Evolutionary conservation across 148 eudicot genomes (phyloP), one percentile per base, ranked within the genome.

Genomic region (Nepenthes gracilis): DNA sequence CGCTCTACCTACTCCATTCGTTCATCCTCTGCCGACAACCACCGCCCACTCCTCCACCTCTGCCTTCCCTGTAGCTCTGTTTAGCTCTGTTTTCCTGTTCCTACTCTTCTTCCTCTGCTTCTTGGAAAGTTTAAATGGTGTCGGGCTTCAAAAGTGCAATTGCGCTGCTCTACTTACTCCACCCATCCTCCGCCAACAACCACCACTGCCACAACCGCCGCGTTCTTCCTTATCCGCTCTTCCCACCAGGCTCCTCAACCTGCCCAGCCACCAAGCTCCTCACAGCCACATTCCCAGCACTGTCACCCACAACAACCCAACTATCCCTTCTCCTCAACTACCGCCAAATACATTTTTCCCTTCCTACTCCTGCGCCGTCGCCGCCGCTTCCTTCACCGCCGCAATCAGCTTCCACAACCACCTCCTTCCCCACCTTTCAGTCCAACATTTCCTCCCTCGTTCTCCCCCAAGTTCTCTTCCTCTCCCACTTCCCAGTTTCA

Each of bases 381-480:
- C n/a, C n/a, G n/a, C 65, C 62, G 13, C 36, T 35, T 7, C 65
- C 7, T 1, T 43, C 45, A 2, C 64, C 35, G 52, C 54, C 9
- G 2, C 59, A 1, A 2, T 70, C 32, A 3, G 0, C 79, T 73
- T 0, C 81, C n/a, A n/a, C n/a, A 70, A 11, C 59, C 67, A 10
- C 62, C 61, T 1, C 70, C 78, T 4, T 60, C 66, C 0, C 60
- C 75, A 0, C 58, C 75, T 86, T 90, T n/a, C 97, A 95, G 12
- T 90, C 97, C 36, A 91, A 85, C 75, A 83, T 85, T 60, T 91
- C 96, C 71, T 81, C 89, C n/a, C 79, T 89, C 9, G 69, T 80
- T 12, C 80, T 84, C 55, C 87, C 95, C 2, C 62, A n/a, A n/a
- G 72, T 23, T 51, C 82, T 45, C 69, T 33, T 60, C 78, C 59